Percentiles rank a stretch among this genome's conserved stretches.
These are phyloP conservation scores for Colletotrichum ledebouriae DNA, from an alignment of 2,329 filamentous ascomycete genomes.

Conservation along the genomic window DNA sequence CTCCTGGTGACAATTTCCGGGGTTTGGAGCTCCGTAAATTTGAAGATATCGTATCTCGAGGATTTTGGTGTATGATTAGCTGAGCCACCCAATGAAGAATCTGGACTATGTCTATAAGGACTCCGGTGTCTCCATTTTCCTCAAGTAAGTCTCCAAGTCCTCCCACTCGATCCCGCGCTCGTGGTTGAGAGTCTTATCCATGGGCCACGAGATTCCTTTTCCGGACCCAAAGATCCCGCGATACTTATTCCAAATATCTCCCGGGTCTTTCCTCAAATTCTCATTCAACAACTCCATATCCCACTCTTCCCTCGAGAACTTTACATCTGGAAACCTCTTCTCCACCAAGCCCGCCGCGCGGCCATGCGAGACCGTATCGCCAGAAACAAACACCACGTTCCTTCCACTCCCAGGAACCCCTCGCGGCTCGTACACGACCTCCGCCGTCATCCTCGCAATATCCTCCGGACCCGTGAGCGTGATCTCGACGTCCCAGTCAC, in stretches of 20 bases:
- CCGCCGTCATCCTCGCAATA: constrained; percentile 72
- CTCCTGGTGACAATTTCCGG: too few species aligned
- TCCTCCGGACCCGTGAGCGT: constrained; percentile 74
- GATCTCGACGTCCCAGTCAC: constrained; percentile 72
- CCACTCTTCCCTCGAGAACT: constrained; percentile 65
- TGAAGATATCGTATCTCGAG: too few species aligned
- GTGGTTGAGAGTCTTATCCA: constrained; percentile 65
- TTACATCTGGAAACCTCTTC: constrained; percentile 51
- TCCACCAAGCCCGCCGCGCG: constrained; percentile 67
- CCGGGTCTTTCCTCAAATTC: constrained; percentile 61
- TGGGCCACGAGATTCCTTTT: constrained; percentile 70
- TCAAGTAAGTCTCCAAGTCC: constrained; percentile 57
- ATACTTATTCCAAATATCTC: constrained; percentile 69
- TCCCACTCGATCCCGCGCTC: constrained; percentile 60
- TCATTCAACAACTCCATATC: constrained; percentile 57
- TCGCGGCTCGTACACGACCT: constrained; percentile 62
- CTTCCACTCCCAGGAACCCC: constrained; percentile 48
- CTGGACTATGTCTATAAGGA: not conserved
- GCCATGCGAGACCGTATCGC: constrained; percentile 72
- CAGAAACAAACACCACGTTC: constrained; percentile 68
- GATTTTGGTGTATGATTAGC: too few species aligned
- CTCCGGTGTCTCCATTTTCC: constrained; percentile 11
- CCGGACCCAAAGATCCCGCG: constrained; percentile 71
- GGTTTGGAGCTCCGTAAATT: too few species aligned
- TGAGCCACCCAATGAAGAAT: not conserved